Conservation (phyloP, 306 rosid species). For the Prunus mume region DNA sequence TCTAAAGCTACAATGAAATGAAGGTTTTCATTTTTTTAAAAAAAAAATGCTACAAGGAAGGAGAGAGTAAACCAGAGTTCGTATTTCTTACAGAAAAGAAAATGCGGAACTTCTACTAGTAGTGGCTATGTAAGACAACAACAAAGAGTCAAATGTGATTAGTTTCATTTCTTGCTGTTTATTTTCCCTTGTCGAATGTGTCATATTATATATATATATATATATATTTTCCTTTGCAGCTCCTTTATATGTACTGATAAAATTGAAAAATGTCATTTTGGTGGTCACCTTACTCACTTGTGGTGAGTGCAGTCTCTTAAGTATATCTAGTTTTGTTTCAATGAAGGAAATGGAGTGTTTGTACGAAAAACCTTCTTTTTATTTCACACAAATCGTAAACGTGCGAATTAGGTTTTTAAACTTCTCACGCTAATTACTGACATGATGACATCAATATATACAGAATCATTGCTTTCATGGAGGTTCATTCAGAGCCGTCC, state of each 20-base stretch:
- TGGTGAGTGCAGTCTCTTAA: background rate
- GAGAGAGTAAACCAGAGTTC: no score
- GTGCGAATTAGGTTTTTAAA: background rate
- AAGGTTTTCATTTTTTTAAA: no score
- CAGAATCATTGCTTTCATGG: conserved; percentile 3
- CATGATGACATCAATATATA: background rate
- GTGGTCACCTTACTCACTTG: background rate
- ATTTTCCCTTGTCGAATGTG: background rate
- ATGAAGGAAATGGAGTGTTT: background rate
- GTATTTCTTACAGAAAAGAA: background rate
- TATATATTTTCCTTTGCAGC: background rate
- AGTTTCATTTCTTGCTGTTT: background rate
- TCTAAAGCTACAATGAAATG: conserved; percentile 27
- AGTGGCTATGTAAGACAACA: background rate
- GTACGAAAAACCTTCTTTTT: no score
- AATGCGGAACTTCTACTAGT: background rate
- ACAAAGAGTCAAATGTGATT: conserved; percentile 12
- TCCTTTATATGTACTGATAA: conserved; percentile 4
- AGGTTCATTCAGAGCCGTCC: conserved; percentile 14
- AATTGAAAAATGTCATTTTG: background rate
- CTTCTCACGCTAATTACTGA: background rate
- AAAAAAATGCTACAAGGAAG: no score
- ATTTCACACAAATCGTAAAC: background rate
- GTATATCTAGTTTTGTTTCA: background rate
- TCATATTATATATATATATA: no score